Conservation (phyloP, 345 rosid genomes). For the Eucalyptus camaldulensis region DNA sequence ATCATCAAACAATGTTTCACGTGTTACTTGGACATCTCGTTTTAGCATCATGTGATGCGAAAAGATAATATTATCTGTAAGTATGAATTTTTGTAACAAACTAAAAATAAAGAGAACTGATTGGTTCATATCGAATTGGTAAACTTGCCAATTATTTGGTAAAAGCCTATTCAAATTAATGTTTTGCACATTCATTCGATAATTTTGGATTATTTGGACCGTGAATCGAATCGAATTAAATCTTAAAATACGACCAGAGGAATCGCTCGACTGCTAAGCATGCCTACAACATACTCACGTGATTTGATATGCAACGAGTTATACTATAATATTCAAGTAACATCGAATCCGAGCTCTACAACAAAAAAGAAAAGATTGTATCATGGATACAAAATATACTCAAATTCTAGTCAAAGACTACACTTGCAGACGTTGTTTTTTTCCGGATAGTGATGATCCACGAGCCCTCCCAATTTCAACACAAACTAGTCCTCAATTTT, state of each 20-base stretch:
- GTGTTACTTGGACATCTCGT: neutral
- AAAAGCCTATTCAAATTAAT: neutral
- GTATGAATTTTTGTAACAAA: neutral
- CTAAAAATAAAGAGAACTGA: neutral
- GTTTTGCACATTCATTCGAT: neutral
- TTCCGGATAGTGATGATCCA: neutral
- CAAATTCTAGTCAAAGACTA: neutral
- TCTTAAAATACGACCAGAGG: neutral
- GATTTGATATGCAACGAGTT: neutral
- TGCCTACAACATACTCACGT: neutral
- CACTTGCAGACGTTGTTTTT: neutral
- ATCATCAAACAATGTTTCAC: neutral
- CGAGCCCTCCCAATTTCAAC: neutral
- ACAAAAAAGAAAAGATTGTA: neutral
- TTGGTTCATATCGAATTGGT: neutral
- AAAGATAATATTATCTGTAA: neutral
- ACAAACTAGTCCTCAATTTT: neutral
- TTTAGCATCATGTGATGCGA: neutral
- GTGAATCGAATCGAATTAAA: neutral
- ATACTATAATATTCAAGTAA: neutral
- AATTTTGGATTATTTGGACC: neutral
- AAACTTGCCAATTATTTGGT: neutral
- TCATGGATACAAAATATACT: neutral
- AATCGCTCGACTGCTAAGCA: neutral
- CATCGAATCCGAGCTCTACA: neutral